Base-by-base conservation (phyloP, 2,329 filamentous ascomycete genomes). In the Pyricularia sp. region DNA sequence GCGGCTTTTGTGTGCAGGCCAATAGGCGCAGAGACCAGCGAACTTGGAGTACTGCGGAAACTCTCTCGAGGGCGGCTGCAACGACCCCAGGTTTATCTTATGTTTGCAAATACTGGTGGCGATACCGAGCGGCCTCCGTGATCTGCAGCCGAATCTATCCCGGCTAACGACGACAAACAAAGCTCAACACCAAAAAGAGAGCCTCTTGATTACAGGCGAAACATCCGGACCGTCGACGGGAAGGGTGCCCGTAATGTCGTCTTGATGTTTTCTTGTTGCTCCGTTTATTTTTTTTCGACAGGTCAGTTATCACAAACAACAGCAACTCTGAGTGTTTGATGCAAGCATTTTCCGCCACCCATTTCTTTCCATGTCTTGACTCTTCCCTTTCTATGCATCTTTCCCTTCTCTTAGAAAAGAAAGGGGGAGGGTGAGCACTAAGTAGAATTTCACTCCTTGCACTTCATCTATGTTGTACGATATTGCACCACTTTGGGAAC, bases 281-380 rank as follows among this genome's bases (percentile, higher is more conserved):
- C 12, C 17, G 33, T 12, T 14, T 36, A 3, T 33, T n/a, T 36
- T 33, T 65, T 65, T 65, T 65, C 28, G 25, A 36, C 28, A 28
- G 17, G 63, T 65, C 63, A 65, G 25, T 65, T 31, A 31, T 65
- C 58, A 61, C 58, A 61, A 61, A 23, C 58, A 61, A 61, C 58
- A 10, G 25, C 25, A 28, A 61, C n/a, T 61, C 9, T 14, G 12
- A 6, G 58, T 61, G 58, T 61, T 61, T 61, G 58, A 61, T 61
- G 58, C 23, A 61, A 25, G n/a, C 58, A 4, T 36, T 36, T 14
- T 61, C 58, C 58, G 23, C n/a, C 10, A 17, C 23, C n/a, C 3
- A 25, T 28, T 12, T 10, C 28, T 25, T 28, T 12, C 10, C 4
- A 9, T 61, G 58, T 61, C 58, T 28, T 1, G 10, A n/a, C 10